Percentiles rank a stretch among this genome's conserved stretches.
These are phyloP conservation scores for Apium graveolens DNA, from an alignment of 129 eudicot species.

Conservation along the genomic window DNA sequence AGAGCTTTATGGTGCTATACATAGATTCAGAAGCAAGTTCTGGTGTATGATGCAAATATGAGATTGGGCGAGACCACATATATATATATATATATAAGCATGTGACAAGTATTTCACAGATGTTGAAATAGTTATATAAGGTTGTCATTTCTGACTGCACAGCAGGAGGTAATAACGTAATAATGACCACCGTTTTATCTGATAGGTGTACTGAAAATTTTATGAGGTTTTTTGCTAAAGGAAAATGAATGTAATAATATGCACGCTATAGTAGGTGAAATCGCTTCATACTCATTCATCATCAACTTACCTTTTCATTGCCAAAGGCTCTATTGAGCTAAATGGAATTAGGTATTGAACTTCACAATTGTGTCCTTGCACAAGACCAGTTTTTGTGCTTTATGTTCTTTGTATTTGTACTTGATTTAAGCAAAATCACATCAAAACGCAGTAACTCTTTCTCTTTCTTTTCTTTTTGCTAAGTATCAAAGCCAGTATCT, in stretches of 20 bases:
- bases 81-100: neutral
- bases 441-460: neutral
- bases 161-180: neutral
- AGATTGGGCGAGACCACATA: neutral
- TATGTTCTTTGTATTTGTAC: neutral
- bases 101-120: neutral
- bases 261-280: neutral
- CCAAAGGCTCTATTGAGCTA: neutral
- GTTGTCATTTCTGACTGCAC: too few relatives aligned
- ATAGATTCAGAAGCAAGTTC: neutral
- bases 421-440: neutral
- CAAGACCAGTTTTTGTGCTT: neutral
- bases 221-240: neutral
- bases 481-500: too few relatives aligned
- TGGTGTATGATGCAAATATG: neutral
- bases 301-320: neutral
- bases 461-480: too few relatives aligned
- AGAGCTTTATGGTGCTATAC: neutral
- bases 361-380: neutral
- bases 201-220: neutral
- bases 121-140: neutral
- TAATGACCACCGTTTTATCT: neutral
- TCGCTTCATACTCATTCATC: neutral
- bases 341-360: neutral
- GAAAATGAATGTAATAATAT: neutral